phyloP scores from a whole-genome alignment of 345 rosid species.

The rapeseed (Brassica napus) region DNA sequence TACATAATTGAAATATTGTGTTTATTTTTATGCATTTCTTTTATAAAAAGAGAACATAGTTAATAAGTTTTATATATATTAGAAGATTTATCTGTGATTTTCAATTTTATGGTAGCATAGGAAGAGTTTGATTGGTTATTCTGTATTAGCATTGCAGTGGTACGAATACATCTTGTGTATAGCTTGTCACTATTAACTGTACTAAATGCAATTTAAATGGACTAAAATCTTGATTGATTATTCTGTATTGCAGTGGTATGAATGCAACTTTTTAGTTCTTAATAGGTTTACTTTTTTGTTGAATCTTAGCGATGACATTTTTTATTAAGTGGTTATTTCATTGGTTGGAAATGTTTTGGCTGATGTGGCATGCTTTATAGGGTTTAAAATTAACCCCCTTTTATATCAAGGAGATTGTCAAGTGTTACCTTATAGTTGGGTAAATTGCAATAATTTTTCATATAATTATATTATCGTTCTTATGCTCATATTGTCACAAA shows the following conservation, averaged over 20 bases:
- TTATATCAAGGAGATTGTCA: not conserved
- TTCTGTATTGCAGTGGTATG: not conserved
- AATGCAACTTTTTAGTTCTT: no score
- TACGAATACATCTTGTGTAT: no score
- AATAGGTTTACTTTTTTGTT: no score
- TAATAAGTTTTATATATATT: no score
- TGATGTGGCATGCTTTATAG: not conserved
- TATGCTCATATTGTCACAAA: not conserved
- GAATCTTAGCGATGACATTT: no score
- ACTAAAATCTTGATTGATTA: not conserved
- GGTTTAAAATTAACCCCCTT: not conserved
- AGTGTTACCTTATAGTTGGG: not conserved
- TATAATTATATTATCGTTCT: no score
- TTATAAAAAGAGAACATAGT: not conserved
- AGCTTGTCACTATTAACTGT: no score
- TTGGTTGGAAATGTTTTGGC: not conserved
- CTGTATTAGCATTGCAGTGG: no score
- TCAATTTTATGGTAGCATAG: not conserved
- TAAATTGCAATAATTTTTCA: not conserved
- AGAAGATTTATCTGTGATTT: not conserved
- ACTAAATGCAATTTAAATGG: no score
- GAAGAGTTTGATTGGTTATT: not conserved
- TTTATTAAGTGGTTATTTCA: not conserved
- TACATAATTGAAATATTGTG: not conserved
- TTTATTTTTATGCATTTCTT: not conserved